Evolutionary conservation across 202 grass and related monocot species (phyloP).

Genomic region (Hordeum pubiflorum): DNA sequence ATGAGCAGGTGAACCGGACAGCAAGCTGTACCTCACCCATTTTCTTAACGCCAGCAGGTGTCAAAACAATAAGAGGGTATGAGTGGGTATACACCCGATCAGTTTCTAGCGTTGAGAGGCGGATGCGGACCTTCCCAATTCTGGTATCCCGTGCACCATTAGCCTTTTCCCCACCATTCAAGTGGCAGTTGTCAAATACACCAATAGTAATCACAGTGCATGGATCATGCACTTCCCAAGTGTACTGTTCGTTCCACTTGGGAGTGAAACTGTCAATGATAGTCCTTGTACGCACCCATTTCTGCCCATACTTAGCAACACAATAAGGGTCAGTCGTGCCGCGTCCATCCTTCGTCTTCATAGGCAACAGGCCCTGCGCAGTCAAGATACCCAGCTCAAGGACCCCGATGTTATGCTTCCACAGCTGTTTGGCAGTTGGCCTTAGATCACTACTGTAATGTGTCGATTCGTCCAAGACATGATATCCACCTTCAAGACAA

Average conservation of each 20-base stretch:
- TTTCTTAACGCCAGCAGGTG: slow-evolving; percentile 60
- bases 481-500: slow-evolving; percentile 71
- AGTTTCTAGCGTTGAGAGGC: slow-evolving; percentile 66
- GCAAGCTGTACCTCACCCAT: slow-evolving; percentile 72
- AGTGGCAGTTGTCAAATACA: slow-evolving; percentile 69
- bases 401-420: slow-evolving; percentile 62
- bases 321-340: slow-evolving; percentile 68
- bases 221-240: slow-evolving; percentile 73
- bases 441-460: slow-evolving; percentile 77
- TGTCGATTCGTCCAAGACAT: slow-evolving; percentile 67
- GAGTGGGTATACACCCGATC: slow-evolving; percentile 64
- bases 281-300: slow-evolving; percentile 72
- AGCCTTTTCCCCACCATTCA: slow-evolving; percentile 55
- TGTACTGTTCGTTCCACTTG: slow-evolving; percentile 75
- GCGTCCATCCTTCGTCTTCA: slow-evolving; percentile 71
- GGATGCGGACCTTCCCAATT: slow-evolving; percentile 72
- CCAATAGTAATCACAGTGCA: slow-evolving; percentile 61
- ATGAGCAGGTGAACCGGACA: slow-evolving; percentile 64
- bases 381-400: slow-evolving; percentile 65
- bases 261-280: slow-evolving; percentile 62
- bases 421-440: slow-evolving; percentile 59
- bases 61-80: slow-evolving; percentile 68
- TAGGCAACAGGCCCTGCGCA: slow-evolving; percentile 49
- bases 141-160: slow-evolving; percentile 51
- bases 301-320: slow-evolving; percentile 75